phyloP scores from a whole-genome alignment of 2,329 filamentous ascomycete species.

The Magnaporthiopsis incrustans region DNA sequence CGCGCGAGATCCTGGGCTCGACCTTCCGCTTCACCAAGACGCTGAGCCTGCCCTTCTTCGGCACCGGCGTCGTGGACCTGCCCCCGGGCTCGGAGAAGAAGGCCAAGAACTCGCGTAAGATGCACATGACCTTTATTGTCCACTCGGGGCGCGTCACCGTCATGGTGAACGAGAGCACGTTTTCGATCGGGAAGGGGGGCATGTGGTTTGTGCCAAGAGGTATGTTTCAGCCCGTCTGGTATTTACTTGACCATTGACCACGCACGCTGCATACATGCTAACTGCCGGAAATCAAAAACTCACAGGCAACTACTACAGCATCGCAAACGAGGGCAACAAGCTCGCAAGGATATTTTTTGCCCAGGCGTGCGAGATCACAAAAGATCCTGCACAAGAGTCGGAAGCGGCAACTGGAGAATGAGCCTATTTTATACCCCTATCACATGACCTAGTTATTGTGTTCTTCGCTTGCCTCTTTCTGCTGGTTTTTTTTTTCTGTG shows the following conservation, averaged over 20 bases:
- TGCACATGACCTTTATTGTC: conserved; percentile 97
- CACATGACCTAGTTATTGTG: background rate
- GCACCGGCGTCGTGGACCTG: conserved; percentile 82
- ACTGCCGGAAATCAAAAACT: background rate
- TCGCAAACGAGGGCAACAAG: conserved; percentile 67
- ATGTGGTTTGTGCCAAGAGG: conserved; percentile 94
- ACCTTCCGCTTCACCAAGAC: conserved; percentile 87
- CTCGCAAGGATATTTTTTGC: conserved; percentile 83
- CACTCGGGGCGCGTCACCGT: conserved; percentile 76
- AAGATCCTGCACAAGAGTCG: background rate
- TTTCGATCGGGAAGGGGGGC: conserved; percentile 79
- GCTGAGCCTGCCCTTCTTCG: conserved; percentile 76
- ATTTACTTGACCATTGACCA: background rate
- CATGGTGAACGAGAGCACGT: conserved; percentile 64
- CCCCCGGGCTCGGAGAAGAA: conserved; percentile 77
- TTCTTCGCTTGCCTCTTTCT: background rate
- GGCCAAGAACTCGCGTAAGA: conserved; percentile 85
- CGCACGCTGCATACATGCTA: background rate
- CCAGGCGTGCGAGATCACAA: conserved; percentile 62
- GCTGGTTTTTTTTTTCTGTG: too few relatives aligned
- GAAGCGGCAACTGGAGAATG: background rate
- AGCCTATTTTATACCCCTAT: background rate
- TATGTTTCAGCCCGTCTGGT: conserved; percentile 38
- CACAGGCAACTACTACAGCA: conserved; percentile 86
- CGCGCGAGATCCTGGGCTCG: conserved; percentile 51